phyloP scores from a whole-genome alignment of 1,284 basidiomycete species.

The Malassezia sp. region DNA sequence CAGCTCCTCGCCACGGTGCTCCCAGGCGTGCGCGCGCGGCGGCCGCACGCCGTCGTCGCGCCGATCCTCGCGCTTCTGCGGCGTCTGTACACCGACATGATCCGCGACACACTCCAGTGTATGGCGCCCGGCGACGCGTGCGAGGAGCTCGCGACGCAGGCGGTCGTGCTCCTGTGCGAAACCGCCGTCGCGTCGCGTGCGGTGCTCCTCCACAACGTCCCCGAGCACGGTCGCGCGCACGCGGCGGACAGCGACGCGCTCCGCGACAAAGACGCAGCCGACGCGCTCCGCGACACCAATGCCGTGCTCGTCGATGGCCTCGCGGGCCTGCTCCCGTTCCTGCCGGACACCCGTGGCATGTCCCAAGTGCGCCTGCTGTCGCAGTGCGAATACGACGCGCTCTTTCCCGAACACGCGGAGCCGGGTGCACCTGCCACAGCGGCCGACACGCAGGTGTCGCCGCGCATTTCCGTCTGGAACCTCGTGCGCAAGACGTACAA shows the following conservation, averaged over 20 bases:
- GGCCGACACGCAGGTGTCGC: too few species aligned
- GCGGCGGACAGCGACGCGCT: too few species aligned
- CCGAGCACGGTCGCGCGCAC: background rate
- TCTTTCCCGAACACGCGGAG: background rate
- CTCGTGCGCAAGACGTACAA: conserved; percentile 15
- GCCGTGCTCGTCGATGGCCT: conserved; percentile 5
- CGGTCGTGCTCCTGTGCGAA: conserved; percentile 10
- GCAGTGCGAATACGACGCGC: background rate
- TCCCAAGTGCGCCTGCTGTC: background rate
- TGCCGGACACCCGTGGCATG: conserved; percentile 7
- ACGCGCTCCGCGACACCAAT: background rate
- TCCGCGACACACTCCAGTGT: background rate
- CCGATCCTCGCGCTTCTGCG: conserved; percentile 8
- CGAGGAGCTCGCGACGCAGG: conserved; percentile 15
- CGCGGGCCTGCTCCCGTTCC: background rate
- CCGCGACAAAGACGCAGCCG: background rate
- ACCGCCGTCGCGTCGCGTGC: too few species aligned
- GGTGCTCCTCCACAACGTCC: background rate
- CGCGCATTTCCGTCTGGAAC: conserved; percentile 15
- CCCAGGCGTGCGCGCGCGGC: conserved; percentile 4
- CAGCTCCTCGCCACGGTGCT: conserved; percentile 9
- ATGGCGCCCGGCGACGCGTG: background rate
- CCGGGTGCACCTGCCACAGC: too few species aligned
- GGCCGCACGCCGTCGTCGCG: conserved; percentile 1
- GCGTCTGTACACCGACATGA: conserved; percentile 1